Conservation (phyloP, 805 yeast species). For the Lipomyces japonicus region DNA sequence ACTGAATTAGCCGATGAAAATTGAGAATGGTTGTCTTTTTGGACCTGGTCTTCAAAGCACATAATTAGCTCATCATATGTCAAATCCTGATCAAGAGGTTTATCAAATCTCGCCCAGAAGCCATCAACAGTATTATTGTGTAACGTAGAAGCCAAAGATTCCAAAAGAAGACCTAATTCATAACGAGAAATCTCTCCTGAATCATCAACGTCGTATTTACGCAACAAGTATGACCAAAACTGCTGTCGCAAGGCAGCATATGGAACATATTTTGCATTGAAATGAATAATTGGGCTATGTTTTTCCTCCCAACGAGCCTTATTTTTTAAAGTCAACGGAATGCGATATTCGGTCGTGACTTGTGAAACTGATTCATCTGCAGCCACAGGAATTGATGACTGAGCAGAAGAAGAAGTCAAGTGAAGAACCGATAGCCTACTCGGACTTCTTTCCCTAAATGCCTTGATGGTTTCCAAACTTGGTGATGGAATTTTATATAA, state of each 20-base stretch:
- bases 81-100: conserved; percentile 42
- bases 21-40: conserved; percentile 5
- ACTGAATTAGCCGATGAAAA: neutral
- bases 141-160: conserved; percentile 55
- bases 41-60: conserved; percentile 47
- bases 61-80: conserved; percentile 53
- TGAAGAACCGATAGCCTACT: neutral
- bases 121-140: conserved; percentile 33
- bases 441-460: neutral
- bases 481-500: conserved; percentile 32
- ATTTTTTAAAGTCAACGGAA: conserved; percentile 40
- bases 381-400: neutral
- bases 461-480: no score
- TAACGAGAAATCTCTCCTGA: conserved; percentile 48
- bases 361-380: neutral
- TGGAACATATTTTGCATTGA: conserved; percentile 63
- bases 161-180: conserved; percentile 64
- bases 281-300: conserved; percentile 52
- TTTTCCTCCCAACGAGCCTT: conserved; percentile 35
- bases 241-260: conserved; percentile 60
- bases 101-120: conserved; percentile 32
- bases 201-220: conserved; percentile 46
- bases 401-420: neutral
- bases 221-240: conserved; percentile 64
- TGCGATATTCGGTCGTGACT: conserved; percentile 31